phyloP scores from a whole-genome alignment of 495 filamentous ascomycete species.

The Tetracladium setigerum region DNA sequence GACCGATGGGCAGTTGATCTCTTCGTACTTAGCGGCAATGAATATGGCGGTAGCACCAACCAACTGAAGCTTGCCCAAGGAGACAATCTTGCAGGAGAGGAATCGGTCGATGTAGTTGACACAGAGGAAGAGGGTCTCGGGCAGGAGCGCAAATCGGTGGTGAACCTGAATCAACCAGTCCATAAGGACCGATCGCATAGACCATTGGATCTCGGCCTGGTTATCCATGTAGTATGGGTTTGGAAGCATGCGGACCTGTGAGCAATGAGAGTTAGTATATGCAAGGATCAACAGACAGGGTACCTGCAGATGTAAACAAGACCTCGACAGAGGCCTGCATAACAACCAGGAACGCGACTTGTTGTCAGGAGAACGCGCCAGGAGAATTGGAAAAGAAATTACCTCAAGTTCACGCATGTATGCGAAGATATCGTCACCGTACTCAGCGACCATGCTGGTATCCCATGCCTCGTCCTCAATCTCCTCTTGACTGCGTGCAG shows the following conservation, averaged over 20 bases:
- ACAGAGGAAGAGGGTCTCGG: slow-evolving; percentile 88
- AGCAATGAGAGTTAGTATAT: slow-evolving; percentile 11
- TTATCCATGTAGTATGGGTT: slow-evolving; percentile 93
- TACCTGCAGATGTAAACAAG: slow-evolving; percentile 6
- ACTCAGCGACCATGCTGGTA: slow-evolving; percentile 97
- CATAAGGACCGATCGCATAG: slow-evolving; percentile 95
- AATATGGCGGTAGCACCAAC: slow-evolving; percentile 95
- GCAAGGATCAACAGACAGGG: not conserved
- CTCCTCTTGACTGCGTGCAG: slow-evolving; percentile 43
- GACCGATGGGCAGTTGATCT: slow-evolving; percentile 93
- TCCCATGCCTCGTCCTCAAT: slow-evolving; percentile 85
- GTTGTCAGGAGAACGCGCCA: not conserved
- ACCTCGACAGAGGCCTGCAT: not conserved
- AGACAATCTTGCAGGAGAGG: slow-evolving; percentile 88
- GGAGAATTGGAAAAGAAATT: slow-evolving; percentile 25
- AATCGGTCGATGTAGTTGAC: slow-evolving; percentile 98
- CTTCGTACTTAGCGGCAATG: slow-evolving; percentile 95
- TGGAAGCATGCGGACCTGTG: slow-evolving; percentile 70
- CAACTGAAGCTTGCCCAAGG: slow-evolving; percentile 87
- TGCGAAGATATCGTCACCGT: slow-evolving; percentile 87
- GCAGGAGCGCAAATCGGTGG: slow-evolving; percentile 78
- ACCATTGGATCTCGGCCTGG: slow-evolving; percentile 97
- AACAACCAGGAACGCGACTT: slow-evolving; percentile 1
- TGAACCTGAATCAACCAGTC: slow-evolving; percentile 98
- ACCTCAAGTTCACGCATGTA: slow-evolving; percentile 91